A percentile compares a stretch with the other conserved stretches of the same genome.
Conservation (phyloP, 805 yeast genomes). For the Kluyveromyces siamensis region DNA sequence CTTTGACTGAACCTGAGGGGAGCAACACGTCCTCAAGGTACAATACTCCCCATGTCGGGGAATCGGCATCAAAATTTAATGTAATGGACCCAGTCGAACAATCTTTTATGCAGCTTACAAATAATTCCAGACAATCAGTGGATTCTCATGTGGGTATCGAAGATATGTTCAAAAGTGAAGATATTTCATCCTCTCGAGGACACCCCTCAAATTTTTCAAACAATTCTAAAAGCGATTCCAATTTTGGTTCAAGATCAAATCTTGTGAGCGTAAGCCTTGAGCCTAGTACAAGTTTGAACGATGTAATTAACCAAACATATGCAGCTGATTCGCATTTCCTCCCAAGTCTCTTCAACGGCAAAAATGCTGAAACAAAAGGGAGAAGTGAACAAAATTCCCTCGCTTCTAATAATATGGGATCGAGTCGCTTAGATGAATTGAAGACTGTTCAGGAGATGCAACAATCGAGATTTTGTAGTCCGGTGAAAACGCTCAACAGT, state of each 20-base stretch:
- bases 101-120: slow-evolving; percentile 25
- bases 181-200: slow-evolving; percentile 1
- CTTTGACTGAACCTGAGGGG: neutral
- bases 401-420: too few species aligned
- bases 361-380: too few species aligned
- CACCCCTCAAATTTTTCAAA: neutral
- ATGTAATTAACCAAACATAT: too few species aligned
- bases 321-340: neutral
- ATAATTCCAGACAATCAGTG: slow-evolving; percentile 4
- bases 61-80: neutral
- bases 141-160: neutral
- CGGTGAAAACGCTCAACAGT: too few species aligned
- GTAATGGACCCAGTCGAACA: slow-evolving; percentile 22
- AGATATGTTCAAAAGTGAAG: neutral
- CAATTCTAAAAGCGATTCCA: neutral
- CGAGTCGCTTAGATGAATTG: too few species aligned
- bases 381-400: too few species aligned
- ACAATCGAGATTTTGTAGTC: too few species aligned
- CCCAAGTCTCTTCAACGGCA: too few species aligned
- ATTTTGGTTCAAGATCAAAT: neutral
- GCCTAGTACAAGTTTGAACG: neutral
- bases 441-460: too few species aligned
- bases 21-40: slow-evolving; percentile 1
- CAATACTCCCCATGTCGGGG: neutral
- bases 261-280: neutral